A percentile compares a stretch with the other conserved stretches of the same genome.
Conservation (phyloP, 2,329 filamentous ascomycete genomes). For the Colletotrichum sp. region DNA sequence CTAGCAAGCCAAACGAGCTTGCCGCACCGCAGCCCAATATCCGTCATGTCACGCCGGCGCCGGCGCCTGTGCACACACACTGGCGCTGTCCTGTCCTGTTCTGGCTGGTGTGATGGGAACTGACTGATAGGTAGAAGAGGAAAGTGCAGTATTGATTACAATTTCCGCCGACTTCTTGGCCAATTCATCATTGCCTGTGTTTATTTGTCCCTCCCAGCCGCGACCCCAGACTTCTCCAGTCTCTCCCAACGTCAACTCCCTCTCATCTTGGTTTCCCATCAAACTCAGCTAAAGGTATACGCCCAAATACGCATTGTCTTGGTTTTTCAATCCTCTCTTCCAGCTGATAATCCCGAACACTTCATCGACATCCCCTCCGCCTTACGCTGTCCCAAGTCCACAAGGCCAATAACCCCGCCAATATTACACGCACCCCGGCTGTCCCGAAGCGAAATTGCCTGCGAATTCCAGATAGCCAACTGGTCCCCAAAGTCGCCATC, state of each 20-base stretch:
- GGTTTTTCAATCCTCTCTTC: background rate
- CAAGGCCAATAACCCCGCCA: background rate
- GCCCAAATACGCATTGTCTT: background rate
- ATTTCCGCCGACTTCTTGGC: background rate
- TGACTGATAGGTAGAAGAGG: background rate
- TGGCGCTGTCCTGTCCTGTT: background rate
- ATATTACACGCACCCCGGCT: constrained; percentile 12
- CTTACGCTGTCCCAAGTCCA: background rate
- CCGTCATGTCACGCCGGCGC: background rate
- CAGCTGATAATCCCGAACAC: background rate
- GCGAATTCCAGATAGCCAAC: background rate
- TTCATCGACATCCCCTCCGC: constrained; percentile 5
- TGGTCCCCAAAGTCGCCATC: background rate
- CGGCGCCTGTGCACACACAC: background rate
- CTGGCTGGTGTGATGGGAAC: constrained; percentile 1
- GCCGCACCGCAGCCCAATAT: background rate
- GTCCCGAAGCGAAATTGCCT: constrained; percentile 15
- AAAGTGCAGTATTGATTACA: constrained; percentile 14
- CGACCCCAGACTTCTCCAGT: background rate
- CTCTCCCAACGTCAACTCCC: background rate
- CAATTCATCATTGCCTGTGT: background rate
- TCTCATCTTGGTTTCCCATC: background rate
- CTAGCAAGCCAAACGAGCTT: background rate
- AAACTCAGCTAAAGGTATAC: background rate
- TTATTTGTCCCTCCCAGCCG: background rate